Conservation (phyloP, 2,329 filamentous ascomycete species). For the Fusarium sp. region DNA sequence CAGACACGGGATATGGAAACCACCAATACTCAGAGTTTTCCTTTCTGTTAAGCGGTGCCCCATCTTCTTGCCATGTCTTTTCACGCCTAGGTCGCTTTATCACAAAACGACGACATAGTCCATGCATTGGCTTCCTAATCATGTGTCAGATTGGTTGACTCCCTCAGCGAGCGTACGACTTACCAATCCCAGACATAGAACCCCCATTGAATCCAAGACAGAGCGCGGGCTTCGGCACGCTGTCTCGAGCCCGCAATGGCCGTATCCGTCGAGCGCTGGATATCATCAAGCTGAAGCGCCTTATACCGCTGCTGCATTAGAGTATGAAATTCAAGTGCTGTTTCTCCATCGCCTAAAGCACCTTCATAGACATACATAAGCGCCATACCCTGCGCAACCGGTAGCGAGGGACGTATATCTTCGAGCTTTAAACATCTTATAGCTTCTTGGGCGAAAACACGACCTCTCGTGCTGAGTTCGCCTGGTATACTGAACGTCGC, state of each 20-base stretch:
- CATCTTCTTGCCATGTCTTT: constrained; percentile 24
- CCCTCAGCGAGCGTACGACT: neutral
- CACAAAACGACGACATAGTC: constrained; percentile 13
- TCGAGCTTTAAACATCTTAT: constrained; percentile 10
- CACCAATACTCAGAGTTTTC: constrained; percentile 32
- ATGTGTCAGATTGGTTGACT: neutral
- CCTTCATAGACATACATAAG: constrained; percentile 29
- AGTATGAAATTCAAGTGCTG: constrained; percentile 12
- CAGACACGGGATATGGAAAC: constrained; percentile 28
- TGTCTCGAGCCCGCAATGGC: constrained; percentile 27
- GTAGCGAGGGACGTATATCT: constrained; percentile 8
- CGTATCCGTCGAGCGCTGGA: constrained; percentile 17
- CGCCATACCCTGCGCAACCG: constrained; percentile 22
- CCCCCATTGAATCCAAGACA: constrained; percentile 37
- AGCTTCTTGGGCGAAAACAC: constrained; percentile 25
- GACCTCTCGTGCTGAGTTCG: constrained; percentile 17
- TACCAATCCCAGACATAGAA: constrained; percentile 38
- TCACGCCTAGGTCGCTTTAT: constrained; percentile 11
- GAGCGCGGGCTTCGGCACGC: constrained; percentile 21
- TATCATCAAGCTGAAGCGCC: constrained; percentile 22
- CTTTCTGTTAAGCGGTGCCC: constrained; percentile 5
- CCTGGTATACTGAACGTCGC: constrained; percentile 7
- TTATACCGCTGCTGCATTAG: constrained; percentile 31
- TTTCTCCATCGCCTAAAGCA: constrained; percentile 18
- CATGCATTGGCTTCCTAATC: constrained; percentile 35